Percentiles rank a stretch among this genome's conserved stretches.
These are phyloP conservation scores for Pyrenophora seminiperda DNA, from an alignment of 2,329 filamentous ascomycete species.

Conservation along the genomic window DNA sequence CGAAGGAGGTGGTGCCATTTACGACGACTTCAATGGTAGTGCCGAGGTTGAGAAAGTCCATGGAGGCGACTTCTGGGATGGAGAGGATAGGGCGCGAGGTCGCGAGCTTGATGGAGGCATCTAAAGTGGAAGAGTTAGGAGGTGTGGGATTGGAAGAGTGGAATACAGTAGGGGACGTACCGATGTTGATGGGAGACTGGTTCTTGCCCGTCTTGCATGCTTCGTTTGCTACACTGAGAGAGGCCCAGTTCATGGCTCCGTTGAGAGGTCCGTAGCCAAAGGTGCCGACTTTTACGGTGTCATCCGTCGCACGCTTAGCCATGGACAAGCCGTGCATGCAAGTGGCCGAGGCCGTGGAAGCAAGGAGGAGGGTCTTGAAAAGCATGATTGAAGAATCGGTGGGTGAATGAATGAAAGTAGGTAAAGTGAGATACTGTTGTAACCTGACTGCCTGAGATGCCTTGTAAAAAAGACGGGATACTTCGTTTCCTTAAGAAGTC, in stretches of 20 bases:
- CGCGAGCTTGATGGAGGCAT: conserved; percentile 41
- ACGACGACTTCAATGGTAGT: conserved; percentile 63
- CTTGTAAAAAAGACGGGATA: neutral
- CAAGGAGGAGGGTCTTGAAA: conserved; percentile 37
- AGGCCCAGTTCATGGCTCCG: conserved; percentile 61
- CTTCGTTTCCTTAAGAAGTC: neutral
- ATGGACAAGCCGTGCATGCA: conserved; percentile 52
- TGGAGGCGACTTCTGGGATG: conserved; percentile 50
- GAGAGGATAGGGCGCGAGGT: conserved; percentile 37
- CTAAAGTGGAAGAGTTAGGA: conserved; percentile 23
- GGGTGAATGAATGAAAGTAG: neutral
- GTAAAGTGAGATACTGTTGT: neutral
- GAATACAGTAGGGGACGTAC: conserved; percentile 23
- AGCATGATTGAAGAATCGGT: conserved; percentile 34
- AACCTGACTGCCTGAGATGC: neutral
- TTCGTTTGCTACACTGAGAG: conserved; percentile 52
- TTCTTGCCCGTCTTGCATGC: conserved; percentile 56
- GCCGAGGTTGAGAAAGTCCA: conserved; percentile 63
- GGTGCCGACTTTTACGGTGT: conserved; percentile 37
- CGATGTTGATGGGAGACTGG: conserved; percentile 64
- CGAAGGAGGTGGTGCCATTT: conserved; percentile 55
- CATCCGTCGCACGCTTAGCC: conserved; percentile 35
- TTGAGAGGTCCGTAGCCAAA: conserved; percentile 52
- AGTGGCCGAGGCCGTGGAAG: conserved; percentile 45
- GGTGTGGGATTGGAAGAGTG: neutral